These are phyloP conservation scores for Fabrea salina DNA, from an alignment of 169 alveolate species.

Conservation along the genomic window DNA sequence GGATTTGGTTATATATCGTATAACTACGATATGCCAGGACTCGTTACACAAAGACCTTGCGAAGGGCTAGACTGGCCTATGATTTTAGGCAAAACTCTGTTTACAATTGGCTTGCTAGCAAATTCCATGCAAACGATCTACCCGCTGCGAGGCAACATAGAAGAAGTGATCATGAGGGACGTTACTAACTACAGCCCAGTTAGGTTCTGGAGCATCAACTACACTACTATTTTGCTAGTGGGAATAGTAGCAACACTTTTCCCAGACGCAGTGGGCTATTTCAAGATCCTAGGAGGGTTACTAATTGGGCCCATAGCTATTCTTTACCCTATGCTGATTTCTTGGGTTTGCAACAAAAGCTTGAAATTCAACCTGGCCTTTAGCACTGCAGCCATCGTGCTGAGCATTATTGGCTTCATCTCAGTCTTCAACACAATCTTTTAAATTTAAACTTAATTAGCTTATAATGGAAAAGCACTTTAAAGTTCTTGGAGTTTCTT, in stretches of 20 bases:
- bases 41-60: background rate
- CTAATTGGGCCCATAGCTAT: background rate
- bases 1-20: background rate
- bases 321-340: background rate
- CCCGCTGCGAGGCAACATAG: too few relatives aligned
- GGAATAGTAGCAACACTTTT: background rate
- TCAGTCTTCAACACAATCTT: background rate
- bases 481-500: background rate
- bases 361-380: background rate
- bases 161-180: background rate
- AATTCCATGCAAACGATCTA: too few relatives aligned
- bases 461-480: background rate
- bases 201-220: background rate
- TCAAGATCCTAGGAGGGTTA: constrained; percentile 4
- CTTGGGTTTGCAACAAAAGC: background rate
- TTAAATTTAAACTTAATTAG: background rate
- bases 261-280: background rate
- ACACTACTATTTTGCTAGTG: background rate
- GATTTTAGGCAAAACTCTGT: background rate
- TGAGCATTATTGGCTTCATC: background rate
- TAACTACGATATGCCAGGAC: background rate
- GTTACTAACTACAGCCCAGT: background rate
- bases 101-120: too few relatives aligned
- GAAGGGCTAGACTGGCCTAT: constrained; percentile 16
- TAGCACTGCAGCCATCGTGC: background rate